These are phyloP conservation scores for Fusarium sp. DNA, from an alignment of 2,329 filamentous ascomycete species.

Conservation along the genomic window DNA sequence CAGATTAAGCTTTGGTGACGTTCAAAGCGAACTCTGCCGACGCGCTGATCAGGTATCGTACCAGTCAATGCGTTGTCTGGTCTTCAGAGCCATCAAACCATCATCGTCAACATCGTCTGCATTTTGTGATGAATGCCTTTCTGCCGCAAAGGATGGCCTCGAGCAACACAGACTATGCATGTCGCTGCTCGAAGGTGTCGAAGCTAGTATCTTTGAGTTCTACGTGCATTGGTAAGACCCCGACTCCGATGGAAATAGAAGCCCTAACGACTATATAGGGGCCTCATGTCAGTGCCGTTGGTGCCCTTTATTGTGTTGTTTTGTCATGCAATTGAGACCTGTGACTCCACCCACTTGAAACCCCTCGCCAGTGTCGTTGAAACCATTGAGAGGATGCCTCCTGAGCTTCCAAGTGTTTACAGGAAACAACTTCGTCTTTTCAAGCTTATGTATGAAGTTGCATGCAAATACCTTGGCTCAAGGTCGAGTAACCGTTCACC, in stretches of 20 bases:
- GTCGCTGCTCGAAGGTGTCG: neutral
- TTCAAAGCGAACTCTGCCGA: slow-evolving; percentile 1
- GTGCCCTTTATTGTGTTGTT: slow-evolving; percentile 19
- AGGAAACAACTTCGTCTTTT: slow-evolving; percentile 14
- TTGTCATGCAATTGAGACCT: slow-evolving; percentile 23
- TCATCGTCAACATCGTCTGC: neutral
- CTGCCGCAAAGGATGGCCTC: slow-evolving; percentile 1
- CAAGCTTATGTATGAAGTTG: slow-evolving; percentile 18
- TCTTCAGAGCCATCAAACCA: slow-evolving; percentile 3
- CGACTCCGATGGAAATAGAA: fast-evolving
- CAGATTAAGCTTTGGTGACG: neutral
- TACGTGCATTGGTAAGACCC: slow-evolving; percentile 9
- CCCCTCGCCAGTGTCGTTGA: slow-evolving; percentile 4
- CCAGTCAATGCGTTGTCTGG: slow-evolving; percentile 7
- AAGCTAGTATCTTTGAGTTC: neutral
- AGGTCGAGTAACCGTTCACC: neutral
- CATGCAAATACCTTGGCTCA: slow-evolving; percentile 3
- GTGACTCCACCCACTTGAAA: neutral
- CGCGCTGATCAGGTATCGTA: slow-evolving; percentile 10
- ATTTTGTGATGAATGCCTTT: neutral
- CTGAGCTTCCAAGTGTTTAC: slow-evolving; percentile 1
- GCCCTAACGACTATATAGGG: neutral
- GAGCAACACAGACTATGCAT: slow-evolving; percentile 8
- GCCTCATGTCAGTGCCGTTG: slow-evolving; percentile 1
- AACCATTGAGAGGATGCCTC: neutral